Conservation (phyloP, 768 basidiomycete species). For the Lactarius quietus region DNA sequence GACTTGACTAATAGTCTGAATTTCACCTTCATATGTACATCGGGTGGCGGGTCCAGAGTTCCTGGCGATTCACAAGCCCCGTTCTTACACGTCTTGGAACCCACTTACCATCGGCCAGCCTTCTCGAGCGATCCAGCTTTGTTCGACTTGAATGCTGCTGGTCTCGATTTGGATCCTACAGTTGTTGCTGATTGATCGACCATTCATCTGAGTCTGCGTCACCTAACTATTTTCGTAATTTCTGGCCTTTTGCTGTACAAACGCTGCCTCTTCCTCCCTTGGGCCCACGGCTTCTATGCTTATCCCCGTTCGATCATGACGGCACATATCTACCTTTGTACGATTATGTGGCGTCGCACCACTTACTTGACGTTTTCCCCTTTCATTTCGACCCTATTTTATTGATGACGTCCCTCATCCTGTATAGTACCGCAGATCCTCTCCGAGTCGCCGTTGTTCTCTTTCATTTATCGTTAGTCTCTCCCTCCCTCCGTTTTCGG, state of each 20-base stretch:
- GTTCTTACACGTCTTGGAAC: background rate
- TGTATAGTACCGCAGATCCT: background rate
- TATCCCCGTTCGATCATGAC: background rate
- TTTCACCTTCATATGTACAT: background rate
- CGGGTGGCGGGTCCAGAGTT: background rate
- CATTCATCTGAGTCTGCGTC: background rate
- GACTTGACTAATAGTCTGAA: background rate
- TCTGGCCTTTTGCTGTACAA: background rate
- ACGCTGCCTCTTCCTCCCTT: background rate
- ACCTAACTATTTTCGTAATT: background rate
- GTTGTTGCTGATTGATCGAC: background rate
- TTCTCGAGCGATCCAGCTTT: background rate
- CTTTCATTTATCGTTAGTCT: background rate
- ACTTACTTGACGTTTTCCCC: background rate
- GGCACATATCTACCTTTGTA: background rate
- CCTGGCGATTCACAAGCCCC: background rate
- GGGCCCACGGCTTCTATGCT: background rate
- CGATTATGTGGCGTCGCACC: background rate
- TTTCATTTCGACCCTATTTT: background rate
- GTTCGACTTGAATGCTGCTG: background rate
- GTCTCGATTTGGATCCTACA: background rate
- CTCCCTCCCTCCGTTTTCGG: background rate
- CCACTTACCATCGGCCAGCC: background rate
- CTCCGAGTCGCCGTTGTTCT: background rate
- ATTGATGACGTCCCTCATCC: background rate